Evolutionary conservation across 2,329 filamentous ascomycete genomes (phyloP).

Genomic region (Colletotrichum chlorophyti): DNA sequence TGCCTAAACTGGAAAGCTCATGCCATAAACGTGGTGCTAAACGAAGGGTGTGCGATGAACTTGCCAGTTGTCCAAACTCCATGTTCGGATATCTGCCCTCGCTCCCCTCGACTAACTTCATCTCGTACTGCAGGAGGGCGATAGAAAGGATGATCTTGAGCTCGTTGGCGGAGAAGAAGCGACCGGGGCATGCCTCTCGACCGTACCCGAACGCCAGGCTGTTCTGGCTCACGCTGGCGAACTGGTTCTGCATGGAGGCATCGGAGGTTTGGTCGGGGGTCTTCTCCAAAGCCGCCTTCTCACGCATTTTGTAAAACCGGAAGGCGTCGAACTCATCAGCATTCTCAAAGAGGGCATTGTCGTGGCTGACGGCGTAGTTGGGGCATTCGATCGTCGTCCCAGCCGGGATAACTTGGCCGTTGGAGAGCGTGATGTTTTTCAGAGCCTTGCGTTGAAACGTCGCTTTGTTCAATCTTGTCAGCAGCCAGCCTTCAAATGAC

Average conservation of each 20-base stretch:
- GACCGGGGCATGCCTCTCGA: slow-evolving; percentile 47
- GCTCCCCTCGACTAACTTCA: slow-evolving; percentile 32
- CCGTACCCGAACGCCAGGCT: slow-evolving; percentile 46
- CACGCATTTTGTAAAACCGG: slow-evolving; percentile 5
- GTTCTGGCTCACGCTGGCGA: slow-evolving; percentile 44
- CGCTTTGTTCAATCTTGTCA: slow-evolving; percentile 50
- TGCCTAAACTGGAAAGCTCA: too few species aligned
- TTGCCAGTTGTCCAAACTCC: not conserved
- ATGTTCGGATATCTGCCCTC: not conserved
- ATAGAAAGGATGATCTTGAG: slow-evolving; percentile 51
- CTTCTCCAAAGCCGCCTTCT: not conserved
- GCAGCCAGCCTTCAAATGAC: too few species aligned
- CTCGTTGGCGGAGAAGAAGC: slow-evolving; percentile 52
- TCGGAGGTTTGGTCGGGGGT: slow-evolving; percentile 9
- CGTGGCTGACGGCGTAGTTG: slow-evolving; percentile 38
- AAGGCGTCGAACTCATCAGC: slow-evolving; percentile 20
- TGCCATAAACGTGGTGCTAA: not conserved
- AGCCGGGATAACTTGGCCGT: slow-evolving; percentile 55
- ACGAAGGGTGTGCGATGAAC: not conserved
- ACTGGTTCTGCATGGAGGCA: slow-evolving; percentile 41
- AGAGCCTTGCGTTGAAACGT: slow-evolving; percentile 59
- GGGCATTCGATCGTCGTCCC: slow-evolving; percentile 51
- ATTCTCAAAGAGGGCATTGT: not conserved
- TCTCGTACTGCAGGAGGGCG: slow-evolving; percentile 48
- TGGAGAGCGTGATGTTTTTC: slow-evolving; percentile 57